phyloP scores from a whole-genome alignment of 2,329 filamentous ascomycete genomes.

The Fusarium graminum region DNA sequence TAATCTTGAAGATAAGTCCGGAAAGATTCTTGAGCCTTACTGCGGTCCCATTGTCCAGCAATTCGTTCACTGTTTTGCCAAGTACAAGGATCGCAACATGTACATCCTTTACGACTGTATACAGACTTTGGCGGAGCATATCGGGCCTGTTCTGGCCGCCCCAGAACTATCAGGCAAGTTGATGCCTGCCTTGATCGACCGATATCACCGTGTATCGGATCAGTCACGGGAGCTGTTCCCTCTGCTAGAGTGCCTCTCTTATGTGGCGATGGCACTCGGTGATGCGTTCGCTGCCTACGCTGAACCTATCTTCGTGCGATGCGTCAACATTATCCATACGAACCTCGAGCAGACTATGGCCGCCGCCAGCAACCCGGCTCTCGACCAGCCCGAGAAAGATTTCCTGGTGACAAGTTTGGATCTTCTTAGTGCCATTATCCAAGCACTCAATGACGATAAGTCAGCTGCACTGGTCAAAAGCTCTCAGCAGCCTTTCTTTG shows the following conservation, averaged over 20 bases:
- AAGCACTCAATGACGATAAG: slow-evolving; percentile 81
- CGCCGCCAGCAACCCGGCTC: slow-evolving; percentile 73
- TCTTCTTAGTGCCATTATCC: slow-evolving; percentile 91
- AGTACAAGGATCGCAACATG: slow-evolving; percentile 99
- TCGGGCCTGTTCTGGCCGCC: slow-evolving; percentile 83
- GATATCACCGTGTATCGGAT: slow-evolving; percentile 89
- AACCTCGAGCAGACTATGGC: slow-evolving; percentile 86
- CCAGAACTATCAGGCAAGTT: slow-evolving; percentile 85
- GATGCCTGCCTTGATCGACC: slow-evolving; percentile 91
- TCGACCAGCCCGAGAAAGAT: slow-evolving; percentile 92
- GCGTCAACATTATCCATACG: slow-evolving; percentile 89
- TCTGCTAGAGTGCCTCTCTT: slow-evolving; percentile 94
- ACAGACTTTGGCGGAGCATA: slow-evolving; percentile 93
- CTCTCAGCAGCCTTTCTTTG: slow-evolving; percentile 87
- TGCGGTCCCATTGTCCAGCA: slow-evolving; percentile 91
- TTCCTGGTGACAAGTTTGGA: slow-evolving; percentile 96
- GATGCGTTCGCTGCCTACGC: slow-evolving; percentile 87
- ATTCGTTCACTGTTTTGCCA: slow-evolving; percentile 90
- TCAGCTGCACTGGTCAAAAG: slow-evolving; percentile 80
- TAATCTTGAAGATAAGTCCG: slow-evolving; percentile 93
- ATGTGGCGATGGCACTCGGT: slow-evolving; percentile 88
- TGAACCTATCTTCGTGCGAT: slow-evolving; percentile 86
- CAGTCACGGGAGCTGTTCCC: slow-evolving; percentile 95
- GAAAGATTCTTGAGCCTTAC: slow-evolving; percentile 83
- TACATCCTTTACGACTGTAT: slow-evolving; percentile 99